Conservation (phyloP, 106 monocot species). For the Ottelia alismoides region DNA sequence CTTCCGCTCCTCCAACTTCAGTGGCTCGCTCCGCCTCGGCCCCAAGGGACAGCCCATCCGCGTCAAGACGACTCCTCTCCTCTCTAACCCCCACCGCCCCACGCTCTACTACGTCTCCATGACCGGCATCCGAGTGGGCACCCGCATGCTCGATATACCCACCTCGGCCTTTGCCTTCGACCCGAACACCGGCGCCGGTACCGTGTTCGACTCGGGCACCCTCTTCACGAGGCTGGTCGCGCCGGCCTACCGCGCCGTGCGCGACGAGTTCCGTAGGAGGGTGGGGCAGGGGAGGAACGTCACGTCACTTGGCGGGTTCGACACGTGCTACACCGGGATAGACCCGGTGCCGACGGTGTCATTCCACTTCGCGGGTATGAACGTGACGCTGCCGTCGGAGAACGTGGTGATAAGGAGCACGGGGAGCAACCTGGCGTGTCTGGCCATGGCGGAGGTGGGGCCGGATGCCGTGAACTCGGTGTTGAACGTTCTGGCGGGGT, state of each 20-base stretch:
- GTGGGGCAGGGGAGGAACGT: slow-evolving; percentile 13
- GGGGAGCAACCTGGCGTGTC: slow-evolving; percentile 34
- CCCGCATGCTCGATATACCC: slow-evolving; percentile 25
- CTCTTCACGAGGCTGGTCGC: slow-evolving; percentile 82
- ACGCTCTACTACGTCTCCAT: slow-evolving; percentile 88
- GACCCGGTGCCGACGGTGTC: slow-evolving; percentile 46
- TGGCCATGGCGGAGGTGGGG: slow-evolving; percentile 46
- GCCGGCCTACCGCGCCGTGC: slow-evolving; percentile 55
- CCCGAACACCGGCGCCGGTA: slow-evolving; percentile 72
- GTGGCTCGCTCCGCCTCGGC: slow-evolving; percentile 89
- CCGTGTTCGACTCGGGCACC: slow-evolving; percentile 89
- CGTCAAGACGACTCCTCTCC: slow-evolving; percentile 64
- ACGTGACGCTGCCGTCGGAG: slow-evolving; percentile 70
- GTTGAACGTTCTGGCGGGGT: slow-evolving; percentile 64
- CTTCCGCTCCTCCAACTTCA: slow-evolving; percentile 75
- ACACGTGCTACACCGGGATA: slow-evolving; percentile 79
- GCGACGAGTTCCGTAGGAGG: slow-evolving; percentile 67
- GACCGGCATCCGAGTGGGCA: slow-evolving; percentile 49
- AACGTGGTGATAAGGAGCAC: slow-evolving; percentile 71
- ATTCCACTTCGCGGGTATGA: slow-evolving; percentile 62
- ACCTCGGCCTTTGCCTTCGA: slow-evolving; percentile 43
- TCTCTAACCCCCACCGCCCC: slow-evolving; percentile 62
- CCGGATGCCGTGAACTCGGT: slow-evolving; percentile 54
- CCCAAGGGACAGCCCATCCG: slow-evolving; percentile 45
- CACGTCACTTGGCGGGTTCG: slow-evolving; percentile 80